Percentiles rank a stretch among this genome's conserved stretches.
Evolutionary conservation across 352 stramenopile species (phyloP).

Genomic region (Blastocystis sp.): DNA sequence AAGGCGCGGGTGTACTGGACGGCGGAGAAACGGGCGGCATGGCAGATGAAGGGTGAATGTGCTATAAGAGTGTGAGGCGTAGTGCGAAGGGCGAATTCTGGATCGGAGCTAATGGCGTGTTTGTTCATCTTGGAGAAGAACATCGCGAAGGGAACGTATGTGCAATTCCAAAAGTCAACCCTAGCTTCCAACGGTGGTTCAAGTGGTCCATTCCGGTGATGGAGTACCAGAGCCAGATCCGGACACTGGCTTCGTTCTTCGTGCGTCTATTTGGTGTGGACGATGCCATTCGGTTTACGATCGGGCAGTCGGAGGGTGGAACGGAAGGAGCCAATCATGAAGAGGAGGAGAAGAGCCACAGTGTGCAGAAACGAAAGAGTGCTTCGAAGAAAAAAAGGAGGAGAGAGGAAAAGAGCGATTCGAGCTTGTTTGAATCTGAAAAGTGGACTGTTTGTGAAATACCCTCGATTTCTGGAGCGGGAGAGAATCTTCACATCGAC

Average conservation of each 20-base stretch:
- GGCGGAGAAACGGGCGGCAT: not conserved
- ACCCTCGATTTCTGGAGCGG: not conserved
- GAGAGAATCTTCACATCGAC: no score
- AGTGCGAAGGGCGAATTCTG: not conserved
- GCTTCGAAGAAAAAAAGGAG: constrained; percentile 1
- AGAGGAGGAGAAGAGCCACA: constrained; percentile 22
- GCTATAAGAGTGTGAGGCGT: not conserved
- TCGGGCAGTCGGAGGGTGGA: not conserved
- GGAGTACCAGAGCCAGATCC: not conserved
- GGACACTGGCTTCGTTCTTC: constrained; percentile 30
- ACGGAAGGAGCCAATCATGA: not conserved
- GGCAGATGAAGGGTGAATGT: constrained; percentile 1
- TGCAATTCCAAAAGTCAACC: not conserved
- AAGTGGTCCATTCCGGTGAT: not conserved
- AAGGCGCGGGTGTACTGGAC: not conserved
- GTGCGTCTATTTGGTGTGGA: constrained; percentile 15
- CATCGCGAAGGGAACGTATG: constrained; percentile 13
- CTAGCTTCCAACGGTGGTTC: constrained; percentile 2
- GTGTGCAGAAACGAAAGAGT: not conserved
- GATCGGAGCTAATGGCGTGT: constrained; percentile 2
- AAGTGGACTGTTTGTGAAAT: constrained; percentile 1
- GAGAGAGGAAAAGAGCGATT: not conserved
- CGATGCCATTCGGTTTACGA: not conserved
- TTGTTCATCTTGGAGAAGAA: constrained; percentile 22
- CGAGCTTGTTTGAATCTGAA: not conserved